A percentile compares a stretch with the other conserved stretches of the same genome.
Conservation (phyloP, 805 yeast genomes). For the Scheffersomyces ergatensis region DNA sequence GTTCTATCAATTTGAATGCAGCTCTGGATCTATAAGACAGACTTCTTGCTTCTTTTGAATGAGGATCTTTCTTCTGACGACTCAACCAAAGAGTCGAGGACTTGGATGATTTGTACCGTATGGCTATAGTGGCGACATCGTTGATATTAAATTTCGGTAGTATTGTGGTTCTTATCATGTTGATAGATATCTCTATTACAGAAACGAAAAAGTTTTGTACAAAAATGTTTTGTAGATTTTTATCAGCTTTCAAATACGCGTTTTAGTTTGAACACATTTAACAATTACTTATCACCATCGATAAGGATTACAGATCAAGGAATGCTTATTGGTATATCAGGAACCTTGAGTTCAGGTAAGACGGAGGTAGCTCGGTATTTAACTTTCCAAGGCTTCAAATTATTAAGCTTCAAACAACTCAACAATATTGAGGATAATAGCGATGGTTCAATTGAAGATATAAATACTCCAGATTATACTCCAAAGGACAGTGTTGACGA, state of each 20-base stretch:
- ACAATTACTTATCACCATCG: too few relatives aligned
- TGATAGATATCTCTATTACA: too few relatives aligned
- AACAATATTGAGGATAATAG: background rate
- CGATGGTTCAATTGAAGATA: constrained; percentile 2
- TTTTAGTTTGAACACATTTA: too few relatives aligned
- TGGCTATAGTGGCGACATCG: background rate
- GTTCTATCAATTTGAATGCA: constrained; percentile 80
- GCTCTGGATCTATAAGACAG: constrained; percentile 78
- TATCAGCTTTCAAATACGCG: too few relatives aligned
- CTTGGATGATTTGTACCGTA: background rate
- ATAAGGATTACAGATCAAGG: too few relatives aligned
- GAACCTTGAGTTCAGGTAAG: constrained; percentile 66
- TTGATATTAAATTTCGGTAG: too few relatives aligned
- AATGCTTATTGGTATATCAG: constrained; percentile 78
- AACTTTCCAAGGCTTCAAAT: constrained; percentile 50
- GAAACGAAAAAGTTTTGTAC: too few relatives aligned
- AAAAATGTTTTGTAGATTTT: too few relatives aligned
- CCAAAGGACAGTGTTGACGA: constrained; percentile 5
- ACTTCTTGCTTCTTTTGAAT: constrained; percentile 62
- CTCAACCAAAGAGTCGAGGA: constrained; percentile 74
- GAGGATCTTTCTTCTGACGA: constrained; percentile 65
- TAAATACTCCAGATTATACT: background rate
- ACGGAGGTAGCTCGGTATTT: constrained; percentile 61
- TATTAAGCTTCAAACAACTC: constrained; percentile 12
- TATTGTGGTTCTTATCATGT: too few relatives aligned